A percentile compares a stretch with the other conserved stretches of the same genome.
These are phyloP conservation scores for Capsicum rhomboideum DNA, from an alignment of 257 asterid genomes.

Conservation along the genomic window DNA sequence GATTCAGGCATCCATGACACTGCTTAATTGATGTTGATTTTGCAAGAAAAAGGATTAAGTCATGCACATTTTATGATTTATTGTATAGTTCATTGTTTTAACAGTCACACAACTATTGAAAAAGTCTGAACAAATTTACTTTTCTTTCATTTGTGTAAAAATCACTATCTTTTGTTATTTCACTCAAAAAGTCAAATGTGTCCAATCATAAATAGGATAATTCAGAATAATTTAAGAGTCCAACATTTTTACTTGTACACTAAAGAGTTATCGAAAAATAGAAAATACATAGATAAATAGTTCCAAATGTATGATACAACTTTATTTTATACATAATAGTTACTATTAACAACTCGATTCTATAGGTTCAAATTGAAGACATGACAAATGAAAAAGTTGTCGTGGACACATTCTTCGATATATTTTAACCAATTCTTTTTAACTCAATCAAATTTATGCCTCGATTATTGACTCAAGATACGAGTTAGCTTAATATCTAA, in stretches of 20 bases:
- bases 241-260: too few relatives aligned
- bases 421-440: neutral
- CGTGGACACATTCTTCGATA: neutral
- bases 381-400: too few relatives aligned
- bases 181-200: too few relatives aligned
- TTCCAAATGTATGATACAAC: too few relatives aligned
- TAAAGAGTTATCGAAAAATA: too few relatives aligned
- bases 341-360: too few relatives aligned
- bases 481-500: neutral
- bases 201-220: too few relatives aligned
- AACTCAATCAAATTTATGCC: neutral
- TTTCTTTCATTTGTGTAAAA: neutral
- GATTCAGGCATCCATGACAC: constrained; percentile 43
- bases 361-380: too few relatives aligned
- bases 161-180: neutral
- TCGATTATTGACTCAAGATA: neutral
- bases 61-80: neutral
- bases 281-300: too few relatives aligned
- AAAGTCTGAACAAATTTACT: neutral
- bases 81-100: neutral
- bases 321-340: too few relatives aligned
- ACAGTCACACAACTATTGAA: neutral
- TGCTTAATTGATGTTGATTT: neutral
- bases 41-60: neutral
- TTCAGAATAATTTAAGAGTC: too few relatives aligned